phyloP scores from a whole-genome alignment of 2,329 filamentous ascomycete species.

The Penicillium vulpinum region DNA sequence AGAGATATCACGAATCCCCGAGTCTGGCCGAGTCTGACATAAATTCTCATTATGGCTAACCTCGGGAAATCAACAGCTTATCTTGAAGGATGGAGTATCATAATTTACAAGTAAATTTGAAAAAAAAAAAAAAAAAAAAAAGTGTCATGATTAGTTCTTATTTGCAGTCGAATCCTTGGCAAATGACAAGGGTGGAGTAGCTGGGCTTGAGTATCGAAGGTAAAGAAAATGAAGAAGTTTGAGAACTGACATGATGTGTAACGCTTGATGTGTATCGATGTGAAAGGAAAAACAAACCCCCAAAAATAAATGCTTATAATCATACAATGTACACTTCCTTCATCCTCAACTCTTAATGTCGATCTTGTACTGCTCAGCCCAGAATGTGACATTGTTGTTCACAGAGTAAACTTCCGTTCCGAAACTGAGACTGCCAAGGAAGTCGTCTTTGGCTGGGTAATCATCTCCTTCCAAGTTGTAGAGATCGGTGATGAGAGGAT shows the following conservation, averaged over 20 bases:
- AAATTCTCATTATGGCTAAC: neutral
- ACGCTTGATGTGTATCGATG: slow-evolving; percentile 4
- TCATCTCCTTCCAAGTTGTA: slow-evolving; percentile 33
- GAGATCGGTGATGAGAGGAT: slow-evolving; percentile 47
- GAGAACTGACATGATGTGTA: neutral
- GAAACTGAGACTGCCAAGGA: slow-evolving; percentile 55
- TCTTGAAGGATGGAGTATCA: neutral
- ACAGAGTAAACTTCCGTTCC: slow-evolving; percentile 54
- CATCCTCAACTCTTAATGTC: slow-evolving; percentile 24
- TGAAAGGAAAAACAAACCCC: neutral
- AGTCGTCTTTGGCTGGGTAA: slow-evolving; percentile 46
- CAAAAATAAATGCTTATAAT: slow-evolving; percentile 3
- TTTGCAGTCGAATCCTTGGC: neutral
- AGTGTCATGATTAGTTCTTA: neutral
- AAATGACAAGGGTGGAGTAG: neutral
- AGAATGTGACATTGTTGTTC: slow-evolving; percentile 51
- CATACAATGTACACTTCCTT: slow-evolving; percentile 1
- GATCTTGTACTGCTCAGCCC: slow-evolving; percentile 39
- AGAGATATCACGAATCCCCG: neutral
- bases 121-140: too few relatives aligned
- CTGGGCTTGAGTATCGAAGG: neutral
- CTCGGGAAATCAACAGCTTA: neutral
- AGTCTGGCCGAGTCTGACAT: neutral
- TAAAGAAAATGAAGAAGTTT: neutral
- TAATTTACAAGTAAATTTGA: neutral